Evolutionary conservation across 108 stramenopile species (phyloP), one percentile per base, ranked within the genome.

Genomic region (Nitzschia inconspicua): DNA sequence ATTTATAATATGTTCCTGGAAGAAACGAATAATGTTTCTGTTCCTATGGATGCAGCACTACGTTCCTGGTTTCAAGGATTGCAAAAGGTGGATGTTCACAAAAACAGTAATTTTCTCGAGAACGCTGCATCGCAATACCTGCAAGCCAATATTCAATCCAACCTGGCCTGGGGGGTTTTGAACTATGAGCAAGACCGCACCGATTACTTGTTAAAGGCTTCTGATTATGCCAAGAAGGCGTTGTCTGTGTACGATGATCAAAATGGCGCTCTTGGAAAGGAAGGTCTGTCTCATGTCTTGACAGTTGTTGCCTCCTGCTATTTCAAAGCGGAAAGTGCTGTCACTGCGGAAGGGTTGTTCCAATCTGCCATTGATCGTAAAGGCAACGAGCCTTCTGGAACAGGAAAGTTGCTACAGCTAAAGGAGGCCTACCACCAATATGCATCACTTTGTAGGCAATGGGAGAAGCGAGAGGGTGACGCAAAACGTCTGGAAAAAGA

Each of bases 281-380:
- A 69, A 13, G 85, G 70, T 26, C 65, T 83, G 16, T 76, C 75
- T 2, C 65, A 83, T 3, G 72, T 79, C 0, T 65, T 92, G 23
- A 52, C 72, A 34, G 55, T 88, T 14, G 78, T 84, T 11, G 91
- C 88, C 18, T 26, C 61, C 2, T 93, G 91, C 41, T 88, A 86
- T 71, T 80, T 76, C 20, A 37, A 60, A 44, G 82, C 86, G 5
- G 88, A 81, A 26, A 67, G 72, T 23, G 84, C 91, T 24, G 86
- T 93, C 23, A 93, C 88, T 4, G 75, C 91, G 22, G 91, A 93
- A 63, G 91, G 91, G 34, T 46, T 93, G 29, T 86, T 89, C 35
- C 84, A 86, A 74, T 79, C 84, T 16, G 86, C 91, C 25, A 59
- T 75, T 10, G 82, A 85, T 29, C 30, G 28, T 29, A 59, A 65